phyloP scores from a whole-genome alignment of 371 early-diverging fungal species.

The Syncephalis plumigaleata region DNA sequence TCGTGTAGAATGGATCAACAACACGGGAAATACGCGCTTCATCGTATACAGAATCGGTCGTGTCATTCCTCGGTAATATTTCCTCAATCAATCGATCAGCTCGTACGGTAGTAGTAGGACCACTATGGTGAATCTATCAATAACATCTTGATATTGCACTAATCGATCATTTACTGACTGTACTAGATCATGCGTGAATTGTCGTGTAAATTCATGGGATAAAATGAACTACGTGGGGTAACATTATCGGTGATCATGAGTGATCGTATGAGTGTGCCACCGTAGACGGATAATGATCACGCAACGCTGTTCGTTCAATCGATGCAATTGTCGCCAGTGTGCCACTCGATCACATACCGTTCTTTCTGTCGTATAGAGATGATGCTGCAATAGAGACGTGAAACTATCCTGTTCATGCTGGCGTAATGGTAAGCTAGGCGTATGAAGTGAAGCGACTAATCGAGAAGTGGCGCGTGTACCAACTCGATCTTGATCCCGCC shows the following conservation, averaged over 20 bases:
- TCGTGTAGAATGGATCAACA: conserved; percentile 29
- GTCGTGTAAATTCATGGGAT: too few species aligned
- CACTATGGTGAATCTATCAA: conserved; percentile 47
- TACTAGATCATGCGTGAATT: conserved; percentile 8
- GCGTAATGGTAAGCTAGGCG: conserved; percentile 9
- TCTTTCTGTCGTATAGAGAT: too few species aligned
- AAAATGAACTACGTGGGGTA: too few species aligned
- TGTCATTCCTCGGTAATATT: too few species aligned
- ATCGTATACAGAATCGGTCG: neutral
- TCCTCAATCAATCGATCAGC: conserved; percentile 2
- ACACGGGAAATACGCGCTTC: conserved; percentile 3
- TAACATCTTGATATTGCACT: conserved; percentile 16
- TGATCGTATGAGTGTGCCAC: too few species aligned
- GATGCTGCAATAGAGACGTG: too few species aligned
- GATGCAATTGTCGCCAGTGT: too few species aligned
- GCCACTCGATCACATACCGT: too few species aligned
- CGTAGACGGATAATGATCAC: too few species aligned
- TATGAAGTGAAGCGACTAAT: conserved; percentile 21
- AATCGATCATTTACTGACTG: conserved; percentile 26
- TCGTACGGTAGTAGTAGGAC: conserved; percentile 37
- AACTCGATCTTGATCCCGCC: conserved; percentile 15
- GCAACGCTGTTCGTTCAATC: too few species aligned
- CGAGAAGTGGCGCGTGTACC: conserved; percentile 15
- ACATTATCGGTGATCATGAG: too few species aligned
- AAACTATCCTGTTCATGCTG: conserved; percentile 7